These are phyloP conservation scores for Stephanodiscus triporus DNA, from an alignment of 108 stramenopile genomes.

Conservation along the genomic window DNA sequence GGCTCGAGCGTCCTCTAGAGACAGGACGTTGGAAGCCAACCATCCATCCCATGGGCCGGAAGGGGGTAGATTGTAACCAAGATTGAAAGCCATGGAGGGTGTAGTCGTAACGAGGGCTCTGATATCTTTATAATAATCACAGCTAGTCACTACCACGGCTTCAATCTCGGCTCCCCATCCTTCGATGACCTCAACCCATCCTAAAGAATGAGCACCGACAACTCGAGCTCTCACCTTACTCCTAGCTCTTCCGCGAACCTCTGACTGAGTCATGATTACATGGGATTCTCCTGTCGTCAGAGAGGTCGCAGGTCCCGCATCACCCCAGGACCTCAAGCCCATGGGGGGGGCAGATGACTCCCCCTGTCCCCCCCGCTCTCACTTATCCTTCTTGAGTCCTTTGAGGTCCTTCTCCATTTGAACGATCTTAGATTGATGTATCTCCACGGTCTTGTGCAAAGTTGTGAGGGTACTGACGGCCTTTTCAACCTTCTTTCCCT, in stretches of 20 bases:
- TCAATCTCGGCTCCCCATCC: neutral
- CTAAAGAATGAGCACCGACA: neutral
- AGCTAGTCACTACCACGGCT: neutral
- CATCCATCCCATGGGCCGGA: neutral
- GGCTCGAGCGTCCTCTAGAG: neutral
- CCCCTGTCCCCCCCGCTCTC: too few relatives aligned
- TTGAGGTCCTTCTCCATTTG: neutral
- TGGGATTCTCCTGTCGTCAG: neutral
- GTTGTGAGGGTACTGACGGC: neutral
- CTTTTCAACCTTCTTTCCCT: neutral
- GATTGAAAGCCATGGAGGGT: neutral
- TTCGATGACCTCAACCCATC: neutral
- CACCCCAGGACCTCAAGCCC: too few relatives aligned
- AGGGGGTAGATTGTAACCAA: neutral
- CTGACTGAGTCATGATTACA: neutral
- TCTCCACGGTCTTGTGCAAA: neutral
- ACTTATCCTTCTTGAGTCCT: too few relatives aligned
- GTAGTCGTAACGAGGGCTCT: neutral
- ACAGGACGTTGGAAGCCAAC: neutral
- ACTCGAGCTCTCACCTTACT: neutral
- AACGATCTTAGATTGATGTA: neutral
- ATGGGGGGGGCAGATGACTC: too few relatives aligned
- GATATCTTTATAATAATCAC: neutral
- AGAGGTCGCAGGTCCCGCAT: too few relatives aligned
- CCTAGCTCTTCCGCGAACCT: slow-evolving; percentile 4